A percentile compares a stretch with the other conserved stretches of the same genome.
Conservation (phyloP, 768 basidiomycete genomes). For the Boletus rubescentipes region DNA sequence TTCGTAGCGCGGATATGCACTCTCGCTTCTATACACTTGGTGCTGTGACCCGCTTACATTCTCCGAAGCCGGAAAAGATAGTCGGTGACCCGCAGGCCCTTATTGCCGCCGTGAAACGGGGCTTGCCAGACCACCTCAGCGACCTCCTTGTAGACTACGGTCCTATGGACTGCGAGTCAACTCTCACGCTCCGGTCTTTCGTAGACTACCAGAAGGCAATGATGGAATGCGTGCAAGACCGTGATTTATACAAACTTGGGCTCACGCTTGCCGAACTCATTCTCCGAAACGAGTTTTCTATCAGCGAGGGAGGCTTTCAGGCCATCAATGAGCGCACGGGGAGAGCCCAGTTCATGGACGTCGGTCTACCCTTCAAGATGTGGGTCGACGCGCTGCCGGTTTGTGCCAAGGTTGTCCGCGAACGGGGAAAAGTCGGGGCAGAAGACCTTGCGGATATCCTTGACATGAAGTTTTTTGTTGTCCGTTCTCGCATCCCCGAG, state of each 20-base stretch:
- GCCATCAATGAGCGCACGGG: slow-evolving; percentile 44
- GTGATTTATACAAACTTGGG: slow-evolving; percentile 51
- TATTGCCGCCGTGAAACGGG: slow-evolving; percentile 40
- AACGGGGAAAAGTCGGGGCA: slow-evolving; percentile 40
- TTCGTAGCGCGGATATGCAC: slow-evolving; percentile 55
- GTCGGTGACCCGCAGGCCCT: slow-evolving; percentile 47
- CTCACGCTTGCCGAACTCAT: slow-evolving; percentile 48
- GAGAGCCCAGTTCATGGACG: slow-evolving; percentile 35
- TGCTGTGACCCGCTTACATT: slow-evolving; percentile 49
- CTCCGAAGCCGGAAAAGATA: slow-evolving; percentile 42
- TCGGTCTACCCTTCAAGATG: slow-evolving; percentile 57
- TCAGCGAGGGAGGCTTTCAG: slow-evolving; percentile 53
- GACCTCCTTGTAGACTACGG: slow-evolving; percentile 52
- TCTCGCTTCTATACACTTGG: slow-evolving; percentile 52
- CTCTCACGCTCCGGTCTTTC: slow-evolving; percentile 39
- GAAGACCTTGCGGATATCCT: slow-evolving; percentile 56
- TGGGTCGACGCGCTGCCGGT: slow-evolving; percentile 58
- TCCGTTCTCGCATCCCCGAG: slow-evolving; percentile 45
- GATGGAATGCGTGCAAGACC: slow-evolving; percentile 45
- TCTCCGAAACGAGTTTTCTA: slow-evolving; percentile 55
- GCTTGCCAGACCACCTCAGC: slow-evolving; percentile 46
- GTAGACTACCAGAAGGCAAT: slow-evolving; percentile 52
- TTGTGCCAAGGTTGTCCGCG: slow-evolving; percentile 54
- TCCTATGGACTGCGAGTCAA: slow-evolving; percentile 44
- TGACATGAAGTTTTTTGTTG: slow-evolving; percentile 58